Conservation (phyloP, 1,139 yeast genomes). For the Candida tetrigidarum region DNA sequence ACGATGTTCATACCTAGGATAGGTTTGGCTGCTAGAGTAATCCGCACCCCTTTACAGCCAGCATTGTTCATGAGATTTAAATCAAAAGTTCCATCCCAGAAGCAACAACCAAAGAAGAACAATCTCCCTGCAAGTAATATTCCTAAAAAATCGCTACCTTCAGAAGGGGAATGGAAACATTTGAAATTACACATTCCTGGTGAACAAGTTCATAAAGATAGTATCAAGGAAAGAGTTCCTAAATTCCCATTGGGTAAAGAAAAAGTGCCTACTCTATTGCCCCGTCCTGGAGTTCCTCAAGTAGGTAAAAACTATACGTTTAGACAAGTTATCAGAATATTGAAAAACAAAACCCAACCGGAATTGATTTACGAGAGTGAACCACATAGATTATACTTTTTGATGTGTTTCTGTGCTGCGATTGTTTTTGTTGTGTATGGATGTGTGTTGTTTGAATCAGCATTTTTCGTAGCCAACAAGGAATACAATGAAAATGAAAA, state of each 20-base stretch:
- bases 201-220: constrained; percentile 54
- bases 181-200: constrained; percentile 63
- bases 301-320: constrained; percentile 62
- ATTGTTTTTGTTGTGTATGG: constrained; percentile 71
- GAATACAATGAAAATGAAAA: constrained; percentile 63
- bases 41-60: not conserved
- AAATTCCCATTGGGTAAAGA: constrained; percentile 70
- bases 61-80: constrained; percentile 21
- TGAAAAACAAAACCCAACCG: constrained; percentile 61
- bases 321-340: constrained; percentile 64
- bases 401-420: constrained; percentile 71
- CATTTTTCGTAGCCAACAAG: constrained; percentile 56
- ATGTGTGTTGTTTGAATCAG: constrained; percentile 61
- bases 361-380: constrained; percentile 84
- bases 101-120: constrained; percentile 3
- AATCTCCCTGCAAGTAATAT: constrained; percentile 20
- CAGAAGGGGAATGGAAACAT: constrained; percentile 48
- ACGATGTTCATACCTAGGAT: constrained; percentile 6
- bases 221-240: constrained; percentile 55
- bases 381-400: constrained; percentile 77
- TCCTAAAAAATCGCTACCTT: constrained; percentile 35
- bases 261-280: constrained; percentile 68
- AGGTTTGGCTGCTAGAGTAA: constrained; percentile 2
- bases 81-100: constrained; percentile 29
- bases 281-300: constrained; percentile 74